A percentile compares a stretch with the other conserved stretches of the same genome.
Evolutionary conservation across 306 rosid species (phyloP).

Genomic region (Medicago truncatula): DNA sequence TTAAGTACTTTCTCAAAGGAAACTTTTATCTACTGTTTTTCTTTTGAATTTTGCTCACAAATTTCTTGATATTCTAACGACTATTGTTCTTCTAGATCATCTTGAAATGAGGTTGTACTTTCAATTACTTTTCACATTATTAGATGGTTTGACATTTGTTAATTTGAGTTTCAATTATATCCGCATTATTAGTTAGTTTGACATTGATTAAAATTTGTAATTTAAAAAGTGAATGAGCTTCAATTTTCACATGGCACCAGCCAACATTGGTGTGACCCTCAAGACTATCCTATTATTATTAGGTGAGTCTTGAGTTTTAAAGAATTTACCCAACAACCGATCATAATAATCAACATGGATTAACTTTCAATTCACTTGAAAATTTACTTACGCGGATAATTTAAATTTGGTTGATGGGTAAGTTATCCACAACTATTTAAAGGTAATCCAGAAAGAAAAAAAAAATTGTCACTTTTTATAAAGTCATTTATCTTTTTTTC

Average conservation of each 20-base stretch:
- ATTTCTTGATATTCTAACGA: background rate
- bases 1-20: background rate
- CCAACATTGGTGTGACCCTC: background rate
- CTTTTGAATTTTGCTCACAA: conserved; percentile 5
- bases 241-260: conserved; percentile 12
- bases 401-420: too few relatives aligned
- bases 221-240: background rate
- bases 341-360: too few relatives aligned
- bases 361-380: too few relatives aligned
- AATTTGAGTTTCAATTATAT: background rate
- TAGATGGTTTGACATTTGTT: conserved; percentile 10
- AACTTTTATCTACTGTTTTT: background rate
- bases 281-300: too few relatives aligned
- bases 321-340: too few relatives aligned
- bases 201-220: background rate
- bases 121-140: conserved; percentile 8
- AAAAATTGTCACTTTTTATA: too few relatives aligned
- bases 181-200: conserved; percentile 17
- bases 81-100: conserved; percentile 17
- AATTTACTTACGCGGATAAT: too few relatives aligned
- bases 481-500: too few relatives aligned
- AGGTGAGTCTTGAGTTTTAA: too few relatives aligned
- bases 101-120: background rate
- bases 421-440: too few relatives aligned
- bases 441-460: too few relatives aligned